Evolutionary conservation across 768 basidiomycete species (phyloP).

Genomic region (Inosperma sp.): DNA sequence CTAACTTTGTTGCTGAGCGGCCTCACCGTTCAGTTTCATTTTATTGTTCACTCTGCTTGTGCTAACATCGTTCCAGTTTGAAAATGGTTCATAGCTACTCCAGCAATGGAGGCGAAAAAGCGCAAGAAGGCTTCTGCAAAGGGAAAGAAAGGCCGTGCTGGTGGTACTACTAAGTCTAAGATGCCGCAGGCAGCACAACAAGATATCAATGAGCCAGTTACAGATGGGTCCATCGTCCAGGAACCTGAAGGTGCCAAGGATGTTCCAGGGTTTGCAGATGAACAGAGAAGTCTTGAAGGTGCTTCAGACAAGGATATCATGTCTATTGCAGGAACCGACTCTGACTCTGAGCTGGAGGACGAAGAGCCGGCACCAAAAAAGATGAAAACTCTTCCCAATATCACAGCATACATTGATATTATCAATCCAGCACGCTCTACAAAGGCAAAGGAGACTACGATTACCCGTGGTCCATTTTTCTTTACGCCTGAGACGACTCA

Average conservation of each 20-base stretch:
- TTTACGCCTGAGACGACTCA: background rate
- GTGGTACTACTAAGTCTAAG: background rate
- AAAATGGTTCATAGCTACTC: background rate
- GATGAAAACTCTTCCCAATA: background rate
- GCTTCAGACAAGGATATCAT: background rate
- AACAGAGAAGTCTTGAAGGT: background rate
- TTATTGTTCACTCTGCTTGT: too few relatives aligned
- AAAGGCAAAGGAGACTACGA: background rate
- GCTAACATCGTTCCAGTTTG: background rate
- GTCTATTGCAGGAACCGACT: background rate
- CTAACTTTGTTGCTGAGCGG: background rate
- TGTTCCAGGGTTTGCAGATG: too few relatives aligned
- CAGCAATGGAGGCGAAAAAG: background rate
- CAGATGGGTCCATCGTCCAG: background rate
- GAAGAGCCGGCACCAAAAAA: background rate
- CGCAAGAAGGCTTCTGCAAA: background rate
- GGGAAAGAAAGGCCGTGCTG: too few relatives aligned
- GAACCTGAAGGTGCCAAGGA: background rate
- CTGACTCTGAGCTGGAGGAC: background rate
- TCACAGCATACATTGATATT: conserved; percentile 3
- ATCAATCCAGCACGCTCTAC: background rate
- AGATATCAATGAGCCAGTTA: background rate
- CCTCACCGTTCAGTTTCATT: background rate
- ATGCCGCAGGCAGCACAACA: background rate
- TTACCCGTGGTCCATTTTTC: background rate